These are phyloP conservation scores for Ensete glaucum DNA, from an alignment of 176 grass and related monocot genomes.

Conservation along the genomic window DNA sequence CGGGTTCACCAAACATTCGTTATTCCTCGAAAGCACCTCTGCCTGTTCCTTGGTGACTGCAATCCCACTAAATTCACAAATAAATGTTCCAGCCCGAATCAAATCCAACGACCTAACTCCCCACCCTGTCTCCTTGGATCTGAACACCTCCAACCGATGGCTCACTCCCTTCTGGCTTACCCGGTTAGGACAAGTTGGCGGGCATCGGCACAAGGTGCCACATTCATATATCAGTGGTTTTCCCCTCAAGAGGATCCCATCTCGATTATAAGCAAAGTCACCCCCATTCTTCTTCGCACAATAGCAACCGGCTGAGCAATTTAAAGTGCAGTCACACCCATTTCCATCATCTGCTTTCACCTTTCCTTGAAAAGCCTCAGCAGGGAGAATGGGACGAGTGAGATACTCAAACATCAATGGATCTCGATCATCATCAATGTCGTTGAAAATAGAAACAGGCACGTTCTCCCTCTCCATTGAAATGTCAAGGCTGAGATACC, in stretches of 20 bases:
- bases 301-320: conserved; percentile 35
- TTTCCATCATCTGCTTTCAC: not conserved
- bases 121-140: conserved; percentile 70
- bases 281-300: conserved; percentile 43
- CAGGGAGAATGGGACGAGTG: conserved; percentile 26
- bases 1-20: conserved; percentile 32
- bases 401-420: conserved; percentile 48
- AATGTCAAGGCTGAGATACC: conserved; percentile 55
- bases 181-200: conserved; percentile 49
- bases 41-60: conserved; percentile 20
- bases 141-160: conserved; percentile 62
- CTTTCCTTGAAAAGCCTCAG: conserved; percentile 9
- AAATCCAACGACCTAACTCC: conserved; percentile 66
- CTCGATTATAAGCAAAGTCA: conserved; percentile 32
- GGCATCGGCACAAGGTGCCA: conserved; percentile 40
- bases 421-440: conserved; percentile 41
- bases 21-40: not conserved
- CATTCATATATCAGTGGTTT: conserved; percentile 77
- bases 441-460: conserved; percentile 46
- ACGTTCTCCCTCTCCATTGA: conserved; percentile 38
- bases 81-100: conserved; percentile 59
- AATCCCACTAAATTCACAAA: conserved; percentile 67
- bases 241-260: conserved; percentile 50
- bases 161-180: conserved; percentile 69
- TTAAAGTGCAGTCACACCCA: conserved; percentile 29